Evolutionary conservation across 768 basidiomycete species (phyloP), one percentile per base, ranked within the genome.

Genomic region (Hysterangium stoloniferum): DNA sequence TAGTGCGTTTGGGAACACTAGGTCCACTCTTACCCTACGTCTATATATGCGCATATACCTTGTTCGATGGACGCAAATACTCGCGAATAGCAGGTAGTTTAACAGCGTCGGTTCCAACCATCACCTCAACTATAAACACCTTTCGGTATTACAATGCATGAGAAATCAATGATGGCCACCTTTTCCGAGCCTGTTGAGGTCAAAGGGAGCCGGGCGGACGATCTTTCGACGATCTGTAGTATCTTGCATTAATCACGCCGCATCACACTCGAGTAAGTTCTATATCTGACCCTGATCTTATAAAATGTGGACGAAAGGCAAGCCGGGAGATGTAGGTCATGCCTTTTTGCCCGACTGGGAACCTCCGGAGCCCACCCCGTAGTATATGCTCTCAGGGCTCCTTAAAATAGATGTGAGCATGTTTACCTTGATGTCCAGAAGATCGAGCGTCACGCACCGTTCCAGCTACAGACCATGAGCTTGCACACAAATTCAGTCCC

Each of bases 291-390:
- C 46, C 85, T 84, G 59, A 86, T 85, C 84, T 86, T 54, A 8
- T 27, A 33, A 60, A 35, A 44, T 19, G 31, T 15, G 24, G 31
- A 29, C 35, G 38, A 29, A 38, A 20, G 43, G 44, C 49, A 38
- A 9, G 32, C 24, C n/a, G n/a, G 34, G 11, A 56, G 49, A 32
- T 40, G 38, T 34, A 24, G 11, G 8, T 25, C 70, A 48, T 51
- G 86, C 89, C 76, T 92, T 96, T 70, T 95, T 95, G 70, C 95
- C 93, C 4, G 91, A 94, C 61, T 83, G 89, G 13, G 91, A 94
- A 36, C 87, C 89, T n/a, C 92, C 92, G 32, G 85, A 79, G 11
- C 80, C 82, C 88, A 95, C 63, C 93, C 92, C 45, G 92, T 95
- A 55, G 92, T 95, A 64, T 95, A 95, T 71, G 94, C 89, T 36